Evolutionary conservation across 73 alveolate genomes (phyloP), one percentile per base, ranked within the genome.

Genomic region (Paramecium tetraurelia): DNA sequence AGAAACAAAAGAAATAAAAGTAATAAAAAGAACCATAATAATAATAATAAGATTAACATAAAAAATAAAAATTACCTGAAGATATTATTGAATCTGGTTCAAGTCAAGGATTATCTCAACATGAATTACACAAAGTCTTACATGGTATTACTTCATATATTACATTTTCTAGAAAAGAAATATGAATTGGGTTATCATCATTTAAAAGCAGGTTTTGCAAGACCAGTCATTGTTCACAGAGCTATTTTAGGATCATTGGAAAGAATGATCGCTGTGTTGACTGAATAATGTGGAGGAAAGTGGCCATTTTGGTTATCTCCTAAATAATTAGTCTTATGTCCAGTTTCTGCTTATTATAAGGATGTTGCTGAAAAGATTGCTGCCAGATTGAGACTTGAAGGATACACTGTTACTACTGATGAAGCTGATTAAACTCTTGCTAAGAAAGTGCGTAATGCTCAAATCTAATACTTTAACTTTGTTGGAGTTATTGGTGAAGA

Each of bases 271-370:
- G 99, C 99, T 20, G 96, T 98, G 48, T 94, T 98, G 76, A 96
- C 95, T 71, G 99, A 99, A 87, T 99, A 99, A 88, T 68, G 95
- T 58, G 99, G 96, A 76, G 99, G 99, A 12, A 98, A 98, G 92
- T 99, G 99, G 99, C 99, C 99, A 16, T 98, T 99, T 94, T 99
- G 99, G 99, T 88, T 99, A 85, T 95, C 99, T n/a, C 99, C 99
- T 24, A 96, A 98, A 68, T 98, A 99, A 96, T 97, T 96, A 22
- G 92, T 93, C 41, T 93, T 99, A 50, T 94, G 97, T 83, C 99
- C 99, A n/a, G 96, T 99, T n/a, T 96, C 99, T 35, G 96, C 98
- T 85, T 96, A 97, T 89, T 97, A 94, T 94, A 95, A 93, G 41
- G 98, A 96, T 48, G 99, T 96, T 87, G 99, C 99, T 4, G 97